Conservation (phyloP, 345 rosid species). For the Populus pruinosa region DNA sequence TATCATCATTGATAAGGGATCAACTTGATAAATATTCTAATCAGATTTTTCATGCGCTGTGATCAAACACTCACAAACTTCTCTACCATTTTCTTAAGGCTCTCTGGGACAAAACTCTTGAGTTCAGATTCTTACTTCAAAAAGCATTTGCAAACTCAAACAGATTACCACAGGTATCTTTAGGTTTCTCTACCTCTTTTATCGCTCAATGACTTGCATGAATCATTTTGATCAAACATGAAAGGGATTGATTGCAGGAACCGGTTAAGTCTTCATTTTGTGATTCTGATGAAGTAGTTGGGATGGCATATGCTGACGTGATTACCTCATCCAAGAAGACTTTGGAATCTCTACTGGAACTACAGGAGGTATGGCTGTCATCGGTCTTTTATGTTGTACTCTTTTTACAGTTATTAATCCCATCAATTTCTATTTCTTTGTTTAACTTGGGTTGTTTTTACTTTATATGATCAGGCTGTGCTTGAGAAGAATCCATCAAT, state of each 20-base stretch:
- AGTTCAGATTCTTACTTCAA: constrained; percentile 82
- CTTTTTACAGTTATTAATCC: background rate
- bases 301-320: constrained; percentile 56
- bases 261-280: constrained; percentile 59
- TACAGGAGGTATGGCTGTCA: constrained; percentile 60
- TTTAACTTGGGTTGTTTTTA: background rate
- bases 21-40: background rate
- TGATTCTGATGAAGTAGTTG: constrained; percentile 47
- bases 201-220: background rate
- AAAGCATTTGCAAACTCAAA: constrained; percentile 74
- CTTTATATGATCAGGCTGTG: constrained; percentile 53
- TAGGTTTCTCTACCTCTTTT: background rate
- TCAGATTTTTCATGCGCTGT: background rate
- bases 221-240: constrained; percentile 3
- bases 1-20: background rate
- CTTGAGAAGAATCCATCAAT: constrained; percentile 68
- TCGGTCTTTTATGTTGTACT: background rate
- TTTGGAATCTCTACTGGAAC: constrained; percentile 63
- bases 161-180: constrained; percentile 68
- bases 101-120: constrained; percentile 81
- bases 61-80: constrained; percentile 1
- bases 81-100: constrained; percentile 38
- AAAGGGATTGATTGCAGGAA: constrained; percentile 47
- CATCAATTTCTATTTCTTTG: background rate
- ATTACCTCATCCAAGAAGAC: constrained; percentile 64